phyloP scores from a whole-genome alignment of 768 basidiomycete genomes.

The Agaricus sinodeliciosus region DNA sequence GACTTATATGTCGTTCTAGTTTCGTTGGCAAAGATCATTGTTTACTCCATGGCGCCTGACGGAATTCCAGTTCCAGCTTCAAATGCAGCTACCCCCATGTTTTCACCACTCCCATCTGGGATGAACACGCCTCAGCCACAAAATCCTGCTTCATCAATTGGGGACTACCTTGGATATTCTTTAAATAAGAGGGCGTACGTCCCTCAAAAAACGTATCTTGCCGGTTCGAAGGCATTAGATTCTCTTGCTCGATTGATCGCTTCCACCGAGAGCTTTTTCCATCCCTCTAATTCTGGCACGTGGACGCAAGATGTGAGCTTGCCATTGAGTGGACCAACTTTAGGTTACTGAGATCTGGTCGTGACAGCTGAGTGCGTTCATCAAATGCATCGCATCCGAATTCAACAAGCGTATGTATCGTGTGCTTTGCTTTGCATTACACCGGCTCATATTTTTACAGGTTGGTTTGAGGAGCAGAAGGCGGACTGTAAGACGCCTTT shows the following conservation, averaged over 20 bases:
- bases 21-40: conserved; percentile 78
- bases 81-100: conserved; percentile 62
- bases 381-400: conserved; percentile 77
- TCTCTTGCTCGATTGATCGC: conserved; percentile 81
- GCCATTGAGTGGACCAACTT: background rate
- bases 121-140: conserved; percentile 49
- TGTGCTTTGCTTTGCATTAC: background rate
- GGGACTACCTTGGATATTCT: conserved; percentile 55
- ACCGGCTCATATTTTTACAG: conserved; percentile 24
- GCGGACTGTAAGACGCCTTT: conserved; percentile 76
- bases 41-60: conserved; percentile 82
- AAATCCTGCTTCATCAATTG: conserved; percentile 28
- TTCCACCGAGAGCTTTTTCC: conserved; percentile 87
- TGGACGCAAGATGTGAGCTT: conserved; percentile 69
- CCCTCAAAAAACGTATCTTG: conserved; percentile 59
- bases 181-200: conserved; percentile 37
- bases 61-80: conserved; percentile 51
- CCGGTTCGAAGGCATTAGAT: conserved; percentile 79
- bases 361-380: conserved; percentile 69
- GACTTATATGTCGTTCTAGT: conserved; percentile 29
- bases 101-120: conserved; percentile 64
- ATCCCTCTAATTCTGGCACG: conserved; percentile 79
- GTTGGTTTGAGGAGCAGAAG: conserved; percentile 74
- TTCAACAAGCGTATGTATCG: conserved; percentile 66
- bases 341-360: background rate